phyloP scores from a whole-genome alignment of 495 filamentous ascomycete species.

The Xylaria scruposa region DNA sequence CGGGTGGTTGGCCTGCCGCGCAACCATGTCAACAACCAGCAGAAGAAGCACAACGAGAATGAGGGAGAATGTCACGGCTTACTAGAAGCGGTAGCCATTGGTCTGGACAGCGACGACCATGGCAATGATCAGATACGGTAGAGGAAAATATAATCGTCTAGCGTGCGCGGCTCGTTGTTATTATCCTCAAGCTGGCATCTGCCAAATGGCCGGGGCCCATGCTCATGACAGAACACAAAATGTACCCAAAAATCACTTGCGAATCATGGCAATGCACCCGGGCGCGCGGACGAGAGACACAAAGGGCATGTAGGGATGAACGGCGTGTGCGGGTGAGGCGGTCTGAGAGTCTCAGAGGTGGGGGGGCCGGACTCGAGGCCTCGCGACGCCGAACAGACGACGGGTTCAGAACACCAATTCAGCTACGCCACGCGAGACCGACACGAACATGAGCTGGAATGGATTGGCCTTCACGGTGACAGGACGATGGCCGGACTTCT shows the following conservation, averaged over 20 bases:
- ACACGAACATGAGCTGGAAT: neutral
- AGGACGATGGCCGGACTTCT: neutral
- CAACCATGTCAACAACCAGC: constrained; percentile 29
- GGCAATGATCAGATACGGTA: constrained; percentile 31
- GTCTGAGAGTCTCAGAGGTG: constrained; percentile 5
- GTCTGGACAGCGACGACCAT: constrained; percentile 38
- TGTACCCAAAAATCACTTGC: constrained; percentile 14
- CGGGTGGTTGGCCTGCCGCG: constrained; percentile 39
- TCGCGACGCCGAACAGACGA: neutral
- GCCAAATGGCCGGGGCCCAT: constrained; percentile 23
- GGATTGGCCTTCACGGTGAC: neutral
- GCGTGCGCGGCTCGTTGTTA: constrained; percentile 16
- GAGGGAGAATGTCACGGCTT: constrained; percentile 24
- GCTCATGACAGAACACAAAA: constrained; percentile 20
- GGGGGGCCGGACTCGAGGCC: neutral
- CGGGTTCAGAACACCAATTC: neutral
- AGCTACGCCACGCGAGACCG: constrained; percentile 1
- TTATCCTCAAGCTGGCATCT: constrained; percentile 21
- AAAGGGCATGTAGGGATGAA: constrained; percentile 7
- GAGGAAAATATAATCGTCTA: constrained; percentile 15
- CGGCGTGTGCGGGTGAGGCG: constrained; percentile 6
- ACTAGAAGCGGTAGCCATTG: constrained; percentile 46
- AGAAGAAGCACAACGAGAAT: constrained; percentile 3
- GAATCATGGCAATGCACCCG: constrained; percentile 22
- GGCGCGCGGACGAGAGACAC: constrained; percentile 14